Conservation (phyloP, 768 basidiomycete species). For the Cantharellus anzutake region DNA sequence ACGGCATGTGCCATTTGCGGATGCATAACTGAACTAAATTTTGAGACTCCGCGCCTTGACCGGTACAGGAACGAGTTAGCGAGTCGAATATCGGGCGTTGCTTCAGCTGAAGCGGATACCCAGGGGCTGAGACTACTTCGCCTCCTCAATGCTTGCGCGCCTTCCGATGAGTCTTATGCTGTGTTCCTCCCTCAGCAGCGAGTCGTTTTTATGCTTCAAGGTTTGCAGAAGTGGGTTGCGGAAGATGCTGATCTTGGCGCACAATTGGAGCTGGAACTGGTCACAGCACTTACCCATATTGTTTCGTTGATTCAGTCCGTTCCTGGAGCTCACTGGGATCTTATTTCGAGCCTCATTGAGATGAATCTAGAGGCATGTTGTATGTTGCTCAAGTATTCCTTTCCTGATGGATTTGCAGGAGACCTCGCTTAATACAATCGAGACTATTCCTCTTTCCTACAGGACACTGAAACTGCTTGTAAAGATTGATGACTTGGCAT, state of each 20-base stretch:
- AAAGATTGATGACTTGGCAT: constrained; percentile 45
- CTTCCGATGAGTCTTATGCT: constrained; percentile 56
- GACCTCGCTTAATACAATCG: constrained; percentile 37
- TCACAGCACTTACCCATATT: constrained; percentile 50
- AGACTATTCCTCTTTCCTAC: constrained; percentile 41
- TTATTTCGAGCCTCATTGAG: constrained; percentile 78
- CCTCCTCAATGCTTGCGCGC: constrained; percentile 52
- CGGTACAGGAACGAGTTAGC: constrained; percentile 83
- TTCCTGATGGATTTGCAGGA: constrained; percentile 21
- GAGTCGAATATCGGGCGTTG: constrained; percentile 52
- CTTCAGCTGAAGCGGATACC: constrained; percentile 37
- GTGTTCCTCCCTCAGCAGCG: constrained; percentile 72
- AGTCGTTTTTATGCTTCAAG: constrained; percentile 72
- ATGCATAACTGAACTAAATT: constrained; percentile 38
- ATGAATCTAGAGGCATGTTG: constrained; percentile 62
- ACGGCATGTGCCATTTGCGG: constrained; percentile 46
- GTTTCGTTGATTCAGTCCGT: constrained; percentile 80
- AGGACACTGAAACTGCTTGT: constrained; percentile 50
- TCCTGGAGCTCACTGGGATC: constrained; percentile 79
- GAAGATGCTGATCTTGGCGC: constrained; percentile 45
- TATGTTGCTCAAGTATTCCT: not conserved
- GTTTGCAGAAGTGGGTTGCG: constrained; percentile 66
- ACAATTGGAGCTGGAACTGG: constrained; percentile 61
- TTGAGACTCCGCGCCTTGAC: constrained; percentile 54
- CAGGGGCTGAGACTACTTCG: constrained; percentile 53